Base-by-base conservation (phyloP, 225 moss, liverwort and hornwort genomes). In the Bryum argenteum region DNA sequence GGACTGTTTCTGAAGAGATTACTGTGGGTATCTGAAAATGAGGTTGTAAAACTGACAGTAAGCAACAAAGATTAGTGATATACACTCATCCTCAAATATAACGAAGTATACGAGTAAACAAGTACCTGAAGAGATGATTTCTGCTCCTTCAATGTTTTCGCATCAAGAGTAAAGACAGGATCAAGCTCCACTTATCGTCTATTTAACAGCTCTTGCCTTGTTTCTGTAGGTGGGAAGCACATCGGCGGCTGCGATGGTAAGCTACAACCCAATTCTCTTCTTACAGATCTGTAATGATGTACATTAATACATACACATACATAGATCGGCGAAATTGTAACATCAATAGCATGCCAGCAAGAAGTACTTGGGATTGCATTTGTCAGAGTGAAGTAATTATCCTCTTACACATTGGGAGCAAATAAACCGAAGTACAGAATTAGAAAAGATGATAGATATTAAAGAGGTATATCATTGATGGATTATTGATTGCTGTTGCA, bases 231-330 rank as follows among this genome's bases (percentile, higher is more conserved):
- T 58, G 87, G 87, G 42, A 77, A 87, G 74, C 87, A 84, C 28
- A 84, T 87, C 18, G 87, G 87, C 42, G 87, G 87, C 11, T 87
- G 87, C 45, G 84, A 87, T 61, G 80, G 84, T 84, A 71, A 78
- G 70, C 56, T 19, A 33, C 33, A 33, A 33, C 48, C 59, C 37
- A 59, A n/a, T 48, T 21, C 12, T 45, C 13, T 45, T 12, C 45
- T 45, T 11, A 1, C 15, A 16, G n/a, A 28, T 19, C 11, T 24
- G 23, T 45, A 39, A 41, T 55, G 21, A 9, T 40, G 40, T 54
- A 6, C 33, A 33, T 33, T 6, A 33, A 33, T 4, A 33, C 33
- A 6, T 4, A 33, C 33, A 33, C 33, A 33, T 4, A 3, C 33
- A 33, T 33, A 47, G 47, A 14, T 15, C 15, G 13, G 47, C 15